Evolutionary conservation across 2,329 filamentous ascomycete species (phyloP).

Genomic region (Nemania sp.): DNA sequence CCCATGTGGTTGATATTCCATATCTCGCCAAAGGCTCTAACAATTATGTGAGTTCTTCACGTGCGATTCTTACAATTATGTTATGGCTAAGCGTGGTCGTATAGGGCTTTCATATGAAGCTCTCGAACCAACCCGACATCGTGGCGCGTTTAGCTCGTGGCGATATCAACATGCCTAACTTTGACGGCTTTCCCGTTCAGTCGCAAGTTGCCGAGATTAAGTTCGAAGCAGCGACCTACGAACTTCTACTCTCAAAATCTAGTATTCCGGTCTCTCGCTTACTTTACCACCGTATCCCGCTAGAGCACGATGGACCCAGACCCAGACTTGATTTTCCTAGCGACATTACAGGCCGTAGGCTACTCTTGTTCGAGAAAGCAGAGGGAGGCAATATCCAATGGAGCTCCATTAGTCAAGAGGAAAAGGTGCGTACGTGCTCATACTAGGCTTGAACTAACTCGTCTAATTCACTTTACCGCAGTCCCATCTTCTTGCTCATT

Average conservation of each 20-base stretch:
- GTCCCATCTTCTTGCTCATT: slow-evolving; percentile 7
- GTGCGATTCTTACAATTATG: too few species aligned
- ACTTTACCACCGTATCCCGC: slow-evolving; percentile 1
- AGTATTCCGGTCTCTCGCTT: slow-evolving; percentile 8
- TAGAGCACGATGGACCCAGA: too few species aligned
- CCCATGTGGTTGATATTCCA: slow-evolving; percentile 10
- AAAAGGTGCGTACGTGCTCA: too few species aligned
- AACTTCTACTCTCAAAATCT: not conserved
- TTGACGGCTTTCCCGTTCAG: slow-evolving; percentile 14
- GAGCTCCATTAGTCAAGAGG: too few species aligned
- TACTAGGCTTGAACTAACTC: too few species aligned
- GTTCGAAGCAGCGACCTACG: slow-evolving; percentile 5
- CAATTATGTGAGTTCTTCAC: too few species aligned
- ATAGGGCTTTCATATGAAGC: slow-evolving; percentile 1
- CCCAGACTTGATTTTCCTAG: too few species aligned
- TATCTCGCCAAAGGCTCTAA: slow-evolving; percentile 9
- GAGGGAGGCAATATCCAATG: too few species aligned
- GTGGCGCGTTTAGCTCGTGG: slow-evolving; percentile 3
- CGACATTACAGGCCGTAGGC: slow-evolving; percentile 6
- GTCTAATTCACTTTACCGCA: too few species aligned
- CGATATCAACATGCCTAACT: slow-evolving; percentile 15
- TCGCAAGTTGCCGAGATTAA: slow-evolving; percentile 11
- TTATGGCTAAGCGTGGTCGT: too few species aligned
- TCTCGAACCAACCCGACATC: not conserved
- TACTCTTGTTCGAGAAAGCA: not conserved